These are phyloP conservation scores for Cladosporium sp. DNA, from an alignment of 2,329 filamentous ascomycete species.

Conservation along the genomic window DNA sequence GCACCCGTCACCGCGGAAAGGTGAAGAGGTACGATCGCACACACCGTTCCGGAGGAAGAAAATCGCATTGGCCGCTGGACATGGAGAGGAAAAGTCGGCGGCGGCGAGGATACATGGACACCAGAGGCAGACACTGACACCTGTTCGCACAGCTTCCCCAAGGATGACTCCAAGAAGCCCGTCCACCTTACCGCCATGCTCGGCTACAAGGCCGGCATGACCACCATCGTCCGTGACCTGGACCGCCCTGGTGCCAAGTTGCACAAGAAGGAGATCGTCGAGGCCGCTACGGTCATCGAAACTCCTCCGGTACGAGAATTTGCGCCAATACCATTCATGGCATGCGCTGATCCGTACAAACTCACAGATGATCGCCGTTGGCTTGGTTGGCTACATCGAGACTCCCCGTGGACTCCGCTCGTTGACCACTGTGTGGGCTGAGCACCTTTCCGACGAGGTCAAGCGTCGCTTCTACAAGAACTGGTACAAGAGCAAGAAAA, in stretches of 20 bases:
- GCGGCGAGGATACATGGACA: not conserved
- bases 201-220: conserved; percentile 99
- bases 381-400: conserved; percentile 99
- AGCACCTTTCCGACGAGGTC: conserved; percentile 97
- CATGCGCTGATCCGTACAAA: conserved; percentile 45
- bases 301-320: conserved; percentile 75
- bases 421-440: conserved; percentile 98
- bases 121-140: conserved; percentile 12
- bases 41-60: not conserved
- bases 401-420: conserved; percentile 98
- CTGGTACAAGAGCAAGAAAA: conserved; percentile 99
- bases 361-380: conserved; percentile 95
- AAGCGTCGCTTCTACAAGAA: conserved; percentile 99
- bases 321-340: conserved; percentile 65
- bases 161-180: conserved; percentile 99
- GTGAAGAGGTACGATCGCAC: conserved; percentile 80
- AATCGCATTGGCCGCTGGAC: not conserved
- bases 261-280: conserved; percentile 98
- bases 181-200: conserved; percentile 97
- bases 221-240: conserved; percentile 98
- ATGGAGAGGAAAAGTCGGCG: conserved; percentile 21
- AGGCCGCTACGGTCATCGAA: conserved; percentile 85
- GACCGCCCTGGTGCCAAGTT: conserved; percentile 99
- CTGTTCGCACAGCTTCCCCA: conserved; percentile 76
- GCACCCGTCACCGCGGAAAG: conserved; percentile 91